Percentiles rank a stretch among this genome's conserved stretches.
Conservation (phyloP, 805 yeast species). For the Yamadazyma philogaea region DNA sequence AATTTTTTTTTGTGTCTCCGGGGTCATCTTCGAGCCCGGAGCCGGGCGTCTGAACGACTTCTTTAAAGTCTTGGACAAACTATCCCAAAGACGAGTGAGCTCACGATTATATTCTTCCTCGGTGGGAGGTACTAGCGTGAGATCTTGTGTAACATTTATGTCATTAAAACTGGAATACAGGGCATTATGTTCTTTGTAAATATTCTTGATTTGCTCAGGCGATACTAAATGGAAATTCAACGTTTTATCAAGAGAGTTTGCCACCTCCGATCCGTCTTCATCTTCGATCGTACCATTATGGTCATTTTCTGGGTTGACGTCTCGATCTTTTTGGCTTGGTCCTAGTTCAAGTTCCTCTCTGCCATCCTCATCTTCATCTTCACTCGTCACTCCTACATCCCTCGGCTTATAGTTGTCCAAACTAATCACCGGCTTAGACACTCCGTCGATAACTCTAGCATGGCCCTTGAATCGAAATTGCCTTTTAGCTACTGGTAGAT, state of each 20-base stretch:
- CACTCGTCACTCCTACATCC: slow-evolving; percentile 11
- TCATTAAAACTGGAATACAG: slow-evolving; percentile 19
- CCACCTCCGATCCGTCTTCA: not conserved
- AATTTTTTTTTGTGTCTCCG: slow-evolving; percentile 51
- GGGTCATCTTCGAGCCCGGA: slow-evolving; percentile 60
- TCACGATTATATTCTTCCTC: slow-evolving; percentile 67
- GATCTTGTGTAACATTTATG: slow-evolving; percentile 14
- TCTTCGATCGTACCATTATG: not conserved
- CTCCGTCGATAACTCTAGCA: slow-evolving; percentile 45
- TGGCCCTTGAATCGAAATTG: slow-evolving; percentile 74
- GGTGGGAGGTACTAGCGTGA: slow-evolving; percentile 43
- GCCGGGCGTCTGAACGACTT: slow-evolving; percentile 69
- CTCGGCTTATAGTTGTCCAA: slow-evolving; percentile 29
- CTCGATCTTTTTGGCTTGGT: not conserved
- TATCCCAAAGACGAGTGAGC: slow-evolving; percentile 59
- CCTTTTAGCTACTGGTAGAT: slow-evolving; percentile 57
- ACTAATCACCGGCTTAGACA: slow-evolving; percentile 30
- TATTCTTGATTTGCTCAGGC: slow-evolving; percentile 18
- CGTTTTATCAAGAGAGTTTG: slow-evolving; percentile 13
- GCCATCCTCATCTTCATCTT: slow-evolving; percentile 8
- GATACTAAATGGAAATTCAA: slow-evolving; percentile 27
- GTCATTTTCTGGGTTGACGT: not conserved
- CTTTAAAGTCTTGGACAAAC: slow-evolving; percentile 55
- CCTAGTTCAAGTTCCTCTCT: slow-evolving; percentile 2
- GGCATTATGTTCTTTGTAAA: slow-evolving; percentile 12